Percentiles rank a stretch among this genome's conserved stretches.
Evolutionary conservation across 1,284 basidiomycete species (phyloP).

Genomic region (Heterobasidion annosum): DNA sequence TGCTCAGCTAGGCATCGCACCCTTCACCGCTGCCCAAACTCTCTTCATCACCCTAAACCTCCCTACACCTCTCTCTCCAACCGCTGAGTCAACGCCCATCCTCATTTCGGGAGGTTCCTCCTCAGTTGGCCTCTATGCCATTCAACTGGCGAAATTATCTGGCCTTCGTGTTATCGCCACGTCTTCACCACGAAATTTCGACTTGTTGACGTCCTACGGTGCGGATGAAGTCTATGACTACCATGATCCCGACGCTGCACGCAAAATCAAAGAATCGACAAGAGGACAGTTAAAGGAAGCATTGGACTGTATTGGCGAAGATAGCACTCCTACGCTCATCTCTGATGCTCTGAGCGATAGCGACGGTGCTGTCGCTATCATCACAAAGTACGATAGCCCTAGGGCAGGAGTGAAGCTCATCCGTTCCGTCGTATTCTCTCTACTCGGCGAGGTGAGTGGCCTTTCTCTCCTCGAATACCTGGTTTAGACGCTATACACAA

Average conservation of each 20-base stretch:
- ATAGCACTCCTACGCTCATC: neutral
- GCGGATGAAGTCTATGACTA: conserved; percentile 31
- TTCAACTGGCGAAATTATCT: conserved; percentile 29
- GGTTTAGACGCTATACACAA: neutral
- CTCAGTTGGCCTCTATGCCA: conserved; percentile 25
- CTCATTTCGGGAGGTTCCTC: conserved; percentile 28
- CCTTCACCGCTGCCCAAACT: conserved; percentile 19
- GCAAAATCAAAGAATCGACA: conserved; percentile 6
- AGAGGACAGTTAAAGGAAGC: conserved; percentile 2
- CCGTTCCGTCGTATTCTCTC: neutral
- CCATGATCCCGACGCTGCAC: conserved; percentile 15
- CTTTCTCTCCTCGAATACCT: neutral
- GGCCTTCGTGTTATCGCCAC: conserved; percentile 30
- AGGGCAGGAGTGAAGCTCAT: neutral
- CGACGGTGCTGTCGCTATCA: conserved; percentile 2
- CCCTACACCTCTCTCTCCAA: conserved; percentile 14
- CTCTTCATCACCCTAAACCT: conserved; percentile 17
- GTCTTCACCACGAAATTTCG: conserved; percentile 24
- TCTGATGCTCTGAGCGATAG: conserved; percentile 1
- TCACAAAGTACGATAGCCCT: neutral
- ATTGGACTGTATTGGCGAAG: conserved; percentile 3
- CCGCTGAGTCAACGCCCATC: conserved; percentile 11
- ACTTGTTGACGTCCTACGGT: conserved; percentile 22
- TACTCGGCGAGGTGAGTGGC: conserved; percentile 1
- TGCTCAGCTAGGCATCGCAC: conserved; percentile 20